These are phyloP conservation scores for Coniophora puteana DNA, from an alignment of 1,284 basidiomycete species.

Conservation along the genomic window DNA sequence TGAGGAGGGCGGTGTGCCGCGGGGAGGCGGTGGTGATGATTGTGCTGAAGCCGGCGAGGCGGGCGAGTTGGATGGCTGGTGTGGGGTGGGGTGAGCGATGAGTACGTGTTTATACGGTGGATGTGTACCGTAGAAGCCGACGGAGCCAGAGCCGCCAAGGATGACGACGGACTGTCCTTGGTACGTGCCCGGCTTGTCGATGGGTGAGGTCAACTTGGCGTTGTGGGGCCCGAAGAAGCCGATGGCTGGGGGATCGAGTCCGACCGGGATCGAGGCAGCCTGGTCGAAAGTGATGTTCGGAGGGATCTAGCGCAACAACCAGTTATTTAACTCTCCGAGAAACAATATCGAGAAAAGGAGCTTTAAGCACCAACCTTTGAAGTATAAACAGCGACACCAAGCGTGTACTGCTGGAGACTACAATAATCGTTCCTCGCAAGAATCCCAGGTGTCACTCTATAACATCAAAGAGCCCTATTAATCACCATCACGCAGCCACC, in stretches of 20 bases:
- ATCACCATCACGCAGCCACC: too few relatives aligned
- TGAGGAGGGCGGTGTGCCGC: constrained; percentile 27
- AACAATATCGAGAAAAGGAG: not conserved
- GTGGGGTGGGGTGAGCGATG: constrained; percentile 8
- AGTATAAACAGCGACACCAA: constrained; percentile 24
- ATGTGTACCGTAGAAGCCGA: constrained; percentile 32
- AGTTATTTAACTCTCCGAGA: constrained; percentile 7
- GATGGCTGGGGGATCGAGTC: constrained; percentile 15
- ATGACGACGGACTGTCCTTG: constrained; percentile 27
- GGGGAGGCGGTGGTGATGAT: constrained; percentile 31
- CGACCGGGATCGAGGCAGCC: constrained; percentile 18
- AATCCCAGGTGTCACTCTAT: too few relatives aligned
- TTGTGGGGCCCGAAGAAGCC: constrained; percentile 14
- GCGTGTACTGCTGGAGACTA: constrained; percentile 31
- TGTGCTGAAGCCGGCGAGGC: constrained; percentile 26
- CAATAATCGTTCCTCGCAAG: constrained; percentile 13
- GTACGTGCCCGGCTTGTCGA: constrained; percentile 20
- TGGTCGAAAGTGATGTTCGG: constrained; percentile 19
- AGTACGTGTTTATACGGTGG: not conserved
- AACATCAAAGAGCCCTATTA: too few relatives aligned
- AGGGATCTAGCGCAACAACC: constrained; percentile 17
- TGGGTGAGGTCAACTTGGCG: constrained; percentile 28
- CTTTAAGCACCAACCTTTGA: constrained; percentile 19
- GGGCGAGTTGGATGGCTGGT: constrained; percentile 31
- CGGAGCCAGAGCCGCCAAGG: constrained; percentile 32